Evolutionary conservation across 2,329 filamentous ascomycete species (phyloP), one percentile per base, ranked within the genome.

Genomic region (Phialophora tarda): DNA sequence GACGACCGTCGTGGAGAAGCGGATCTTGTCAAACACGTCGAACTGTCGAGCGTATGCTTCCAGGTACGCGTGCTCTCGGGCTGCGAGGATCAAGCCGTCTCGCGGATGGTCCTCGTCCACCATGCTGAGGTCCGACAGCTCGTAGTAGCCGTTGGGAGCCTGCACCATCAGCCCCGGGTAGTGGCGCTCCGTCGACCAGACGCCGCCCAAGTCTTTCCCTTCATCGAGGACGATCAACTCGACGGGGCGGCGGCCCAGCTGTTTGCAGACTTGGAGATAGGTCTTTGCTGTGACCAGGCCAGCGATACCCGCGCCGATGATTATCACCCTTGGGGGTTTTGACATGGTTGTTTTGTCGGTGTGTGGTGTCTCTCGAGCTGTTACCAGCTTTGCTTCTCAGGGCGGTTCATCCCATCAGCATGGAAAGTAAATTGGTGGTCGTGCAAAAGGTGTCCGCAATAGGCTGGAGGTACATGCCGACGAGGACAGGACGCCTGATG

Each of bases 281-380:
- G 74, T 75, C 59, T 75, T 76, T 1, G 74, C 74, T 8, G 71
- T 69, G 28, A 75, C 70, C n/a, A 75, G 71, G 24, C 74, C 74
- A 30, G 75, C 73, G 24, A 74, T 65, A 21, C 72, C 74, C 71
- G 32, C 34, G 55, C 54, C 62, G 26, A 73, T 59, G 24, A 79
- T 24, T n/a, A 66, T 59, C 26, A 62, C 59, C 7, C 50, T 32
- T 10, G 48, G 34, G 14, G 50, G 59, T 11, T 28, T 21, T 14
- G 44, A 64, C 54, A 68, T 62, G 44, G 14, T 3, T 34, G 23
- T 44, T 41, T 3, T 34, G 23, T 44, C n/a, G 38, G 4, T n/a
- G 4, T 10, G 12, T 14, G 34, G 34, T 41, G 12, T 41, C 34
- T 6, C 38, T n/a, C 3, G 32, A 44, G 51, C 7, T 26, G 8